Evolutionary conservation across 306 rosid species (phyloP).

Genomic region (Dryas octopetala): DNA sequence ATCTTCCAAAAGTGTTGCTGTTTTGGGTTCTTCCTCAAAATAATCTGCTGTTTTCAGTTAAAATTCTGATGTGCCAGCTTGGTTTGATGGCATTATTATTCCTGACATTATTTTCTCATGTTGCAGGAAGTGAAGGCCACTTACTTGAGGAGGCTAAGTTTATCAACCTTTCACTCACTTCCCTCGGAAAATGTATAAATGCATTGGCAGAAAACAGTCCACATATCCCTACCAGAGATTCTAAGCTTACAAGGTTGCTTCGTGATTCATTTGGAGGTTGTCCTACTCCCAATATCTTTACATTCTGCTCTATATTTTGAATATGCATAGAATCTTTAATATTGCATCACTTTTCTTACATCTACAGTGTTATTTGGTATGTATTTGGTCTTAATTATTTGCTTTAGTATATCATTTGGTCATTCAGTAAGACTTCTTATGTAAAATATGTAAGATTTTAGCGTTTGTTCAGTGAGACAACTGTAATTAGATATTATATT

Average conservation of each 20-base stretch:
- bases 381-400: not conserved
- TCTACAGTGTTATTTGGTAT: not conserved
- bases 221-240: slow-evolving; percentile 69
- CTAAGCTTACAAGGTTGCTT: slow-evolving; percentile 77
- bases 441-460: not conserved
- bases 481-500: not conserved
- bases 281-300: slow-evolving; percentile 21
- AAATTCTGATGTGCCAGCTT: not conserved
- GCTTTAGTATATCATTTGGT: not conserved
- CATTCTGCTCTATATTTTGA: slow-evolving; percentile 11
- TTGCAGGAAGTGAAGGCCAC: slow-evolving; percentile 70
- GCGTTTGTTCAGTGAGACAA: not conserved
- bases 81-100: slow-evolving; percentile 8
- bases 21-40: not conserved
- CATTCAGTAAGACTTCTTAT: not conserved
- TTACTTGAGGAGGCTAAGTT: slow-evolving; percentile 74
- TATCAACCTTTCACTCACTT: slow-evolving; percentile 69
- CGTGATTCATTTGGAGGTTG: slow-evolving; percentile 84
- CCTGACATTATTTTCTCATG: slow-evolving; percentile 16
- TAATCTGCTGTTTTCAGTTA: slow-evolving; percentile 3
- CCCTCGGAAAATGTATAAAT: slow-evolving; percentile 78
- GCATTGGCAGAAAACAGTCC: slow-evolving; percentile 72
- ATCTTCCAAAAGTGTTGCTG: slow-evolving; percentile 2
- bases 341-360: not conserved
- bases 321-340: not conserved